phyloP scores from a whole-genome alignment of 371 early-diverging fungal species.

The Apophysomyces sp. region DNA sequence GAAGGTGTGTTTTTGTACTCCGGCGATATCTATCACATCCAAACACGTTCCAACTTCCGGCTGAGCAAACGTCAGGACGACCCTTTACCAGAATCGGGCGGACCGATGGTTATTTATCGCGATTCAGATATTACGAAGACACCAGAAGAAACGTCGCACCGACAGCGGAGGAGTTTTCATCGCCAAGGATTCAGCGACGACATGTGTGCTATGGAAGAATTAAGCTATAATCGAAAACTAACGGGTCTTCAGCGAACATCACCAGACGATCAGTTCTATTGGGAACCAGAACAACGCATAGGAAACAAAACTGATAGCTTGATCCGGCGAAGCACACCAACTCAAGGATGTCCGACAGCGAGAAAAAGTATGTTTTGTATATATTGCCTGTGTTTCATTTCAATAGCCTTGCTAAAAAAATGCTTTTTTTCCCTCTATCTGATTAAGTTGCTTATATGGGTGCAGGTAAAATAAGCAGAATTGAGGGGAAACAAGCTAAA shows the following conservation, averaged over 20 bases:
- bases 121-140: conserved; percentile 52
- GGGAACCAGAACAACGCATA: conserved; percentile 14
- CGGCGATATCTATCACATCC: conserved; percentile 65
- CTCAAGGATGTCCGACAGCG: conserved; percentile 32
- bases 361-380: conserved; percentile 15
- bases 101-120: conserved; percentile 65
- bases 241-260: conserved; percentile 4
- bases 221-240: conserved; percentile 17
- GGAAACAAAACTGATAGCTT: conserved; percentile 18
- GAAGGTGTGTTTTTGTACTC: conserved; percentile 63
- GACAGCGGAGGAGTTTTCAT: not conserved
- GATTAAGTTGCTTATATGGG: conserved; percentile 38
- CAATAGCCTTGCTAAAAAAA: not conserved
- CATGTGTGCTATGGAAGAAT: conserved; percentile 23
- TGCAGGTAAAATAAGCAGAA: conserved; percentile 18
- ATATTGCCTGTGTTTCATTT: not conserved
- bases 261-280: not conserved
- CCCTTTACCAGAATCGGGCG: conserved; percentile 26
- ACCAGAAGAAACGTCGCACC: not conserved
- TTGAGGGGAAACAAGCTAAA: not conserved
- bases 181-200: not conserved
- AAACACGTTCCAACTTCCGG: conserved; percentile 54
- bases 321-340: conserved; percentile 10
- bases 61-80: conserved; percentile 58
- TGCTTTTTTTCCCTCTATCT: not conserved